A percentile compares a stretch with the other conserved stretches of the same genome.
Conservation (phyloP, 331 rosid species). For the Erythrophleum ivorense region DNA sequence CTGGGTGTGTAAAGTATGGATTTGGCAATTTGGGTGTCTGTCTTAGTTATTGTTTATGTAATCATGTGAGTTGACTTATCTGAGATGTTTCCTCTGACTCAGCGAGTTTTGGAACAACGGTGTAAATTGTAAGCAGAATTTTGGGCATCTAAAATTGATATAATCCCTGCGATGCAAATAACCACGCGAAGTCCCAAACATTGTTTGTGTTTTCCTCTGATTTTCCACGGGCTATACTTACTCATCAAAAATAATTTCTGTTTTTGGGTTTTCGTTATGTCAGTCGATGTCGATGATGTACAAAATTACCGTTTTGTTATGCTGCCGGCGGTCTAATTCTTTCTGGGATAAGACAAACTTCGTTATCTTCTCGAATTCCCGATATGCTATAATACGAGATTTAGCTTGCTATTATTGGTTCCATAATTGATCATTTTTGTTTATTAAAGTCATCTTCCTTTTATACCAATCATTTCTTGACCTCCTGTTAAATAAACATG, state of each 20-base stretch:
- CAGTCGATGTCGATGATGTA: background rate
- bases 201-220: constrained; percentile 14
- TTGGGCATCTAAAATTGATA: constrained; percentile 2
- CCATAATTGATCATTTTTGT: background rate
- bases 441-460: background rate
- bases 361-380: background rate
- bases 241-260: background rate
- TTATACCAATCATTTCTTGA: constrained; percentile 26
- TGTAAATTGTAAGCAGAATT: background rate
- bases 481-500: constrained; percentile 14
- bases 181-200: background rate
- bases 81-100: constrained; percentile 2
- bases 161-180: constrained; percentile 2
- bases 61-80: background rate
- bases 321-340: background rate
- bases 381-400: background rate
- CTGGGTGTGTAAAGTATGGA: background rate
- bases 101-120: background rate
- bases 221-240: constrained; percentile 2
- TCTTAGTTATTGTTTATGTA: background rate
- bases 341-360: background rate
- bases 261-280: constrained; percentile 14
- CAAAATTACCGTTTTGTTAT: constrained; percentile 14
- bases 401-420: background rate
- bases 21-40: background rate